Conservation (phyloP, 805 yeast species). For the Candida insectalens region DNA sequence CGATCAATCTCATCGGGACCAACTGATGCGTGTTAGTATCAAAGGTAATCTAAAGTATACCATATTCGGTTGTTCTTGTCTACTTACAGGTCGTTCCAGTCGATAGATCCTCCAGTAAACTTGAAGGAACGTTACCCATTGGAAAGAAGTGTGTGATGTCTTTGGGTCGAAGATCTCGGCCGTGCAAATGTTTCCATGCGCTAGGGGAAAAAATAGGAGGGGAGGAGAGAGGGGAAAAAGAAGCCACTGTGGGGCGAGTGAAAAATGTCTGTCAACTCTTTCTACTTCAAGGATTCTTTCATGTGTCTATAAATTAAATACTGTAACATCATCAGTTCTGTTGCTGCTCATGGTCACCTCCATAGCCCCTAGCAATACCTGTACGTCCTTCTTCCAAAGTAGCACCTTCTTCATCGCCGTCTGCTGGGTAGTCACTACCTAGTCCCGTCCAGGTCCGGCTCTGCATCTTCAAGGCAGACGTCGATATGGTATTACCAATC, state of each 20-base stretch:
- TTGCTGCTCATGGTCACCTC: conserved; percentile 24
- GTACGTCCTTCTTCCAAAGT: conserved; percentile 69
- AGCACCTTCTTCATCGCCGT: conserved; percentile 53
- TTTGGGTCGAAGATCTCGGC: neutral
- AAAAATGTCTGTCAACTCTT: neutral
- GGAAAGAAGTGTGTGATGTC: too few relatives aligned
- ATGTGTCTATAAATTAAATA: too few relatives aligned
- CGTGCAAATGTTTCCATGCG: neutral
- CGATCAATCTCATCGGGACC: conserved; percentile 89
- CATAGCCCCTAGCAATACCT: conserved; percentile 89
- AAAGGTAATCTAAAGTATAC: conserved; percentile 2
- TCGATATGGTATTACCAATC: conserved; percentile 72
- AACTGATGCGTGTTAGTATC: conserved; percentile 28
- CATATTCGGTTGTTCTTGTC: neutral
- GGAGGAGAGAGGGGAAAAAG: neutral
- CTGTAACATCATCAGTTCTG: too few relatives aligned
- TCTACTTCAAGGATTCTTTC: too few relatives aligned
- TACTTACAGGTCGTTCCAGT: conserved; percentile 70
- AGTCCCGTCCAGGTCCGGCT: conserved; percentile 77
- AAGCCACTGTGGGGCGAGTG: neutral
- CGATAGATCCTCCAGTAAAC: conserved; percentile 53
- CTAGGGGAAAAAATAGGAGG: neutral
- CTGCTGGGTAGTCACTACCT: conserved; percentile 63
- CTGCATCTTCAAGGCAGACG: conserved; percentile 74
- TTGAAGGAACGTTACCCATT: conserved; percentile 29